A percentile compares a stretch with the other conserved stretches of the same genome.
Conservation (phyloP, 345 rosid genomes). For the Orychophragmus violaceus region DNA sequence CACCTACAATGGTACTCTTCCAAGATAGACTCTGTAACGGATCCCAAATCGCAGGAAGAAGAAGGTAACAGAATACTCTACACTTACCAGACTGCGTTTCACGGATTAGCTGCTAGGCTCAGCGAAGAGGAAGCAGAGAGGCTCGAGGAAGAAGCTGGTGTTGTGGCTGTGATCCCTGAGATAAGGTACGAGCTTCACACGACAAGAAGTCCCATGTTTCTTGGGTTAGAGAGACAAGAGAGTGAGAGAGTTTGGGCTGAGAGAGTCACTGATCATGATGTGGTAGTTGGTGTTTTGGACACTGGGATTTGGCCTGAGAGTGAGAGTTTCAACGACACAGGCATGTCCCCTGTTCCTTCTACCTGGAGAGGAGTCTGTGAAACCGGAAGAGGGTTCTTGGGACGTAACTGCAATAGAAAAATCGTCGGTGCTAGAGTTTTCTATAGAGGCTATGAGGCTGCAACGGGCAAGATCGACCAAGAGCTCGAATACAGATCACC, state of each 20-base stretch:
- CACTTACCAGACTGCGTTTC: conserved; percentile 53
- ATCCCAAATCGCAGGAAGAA: conserved; percentile 26
- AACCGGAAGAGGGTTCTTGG: conserved; percentile 46
- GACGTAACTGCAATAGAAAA: conserved; percentile 51
- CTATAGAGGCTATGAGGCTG: conserved; percentile 59
- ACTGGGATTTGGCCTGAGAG: conserved; percentile 86
- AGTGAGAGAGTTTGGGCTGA: conserved; percentile 45
- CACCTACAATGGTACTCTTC: conserved; percentile 80
- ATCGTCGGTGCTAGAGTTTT: conserved; percentile 71
- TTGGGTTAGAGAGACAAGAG: conserved; percentile 50
- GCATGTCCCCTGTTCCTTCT: conserved; percentile 51
- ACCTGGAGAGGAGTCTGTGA: conserved; percentile 71
- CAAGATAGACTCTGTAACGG: conserved; percentile 43
- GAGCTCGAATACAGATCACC: conserved; percentile 64
- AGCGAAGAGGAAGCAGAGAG: conserved; percentile 48
- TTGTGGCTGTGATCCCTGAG: conserved; percentile 52
- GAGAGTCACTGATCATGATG: conserved; percentile 51
- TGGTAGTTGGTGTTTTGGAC: conserved; percentile 67
- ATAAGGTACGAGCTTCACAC: conserved; percentile 61
- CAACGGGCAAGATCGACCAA: conserved; percentile 48
- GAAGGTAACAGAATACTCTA: conserved; percentile 55
- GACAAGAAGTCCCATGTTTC: conserved; percentile 66
- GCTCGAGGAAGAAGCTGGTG: conserved; percentile 51
- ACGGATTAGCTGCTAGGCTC: conserved; percentile 61
- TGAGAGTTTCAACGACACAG: conserved; percentile 55